Base-by-base conservation (phyloP, 2,329 filamentous ascomycete species). In the Trichoderma cornu-damae region DNA sequence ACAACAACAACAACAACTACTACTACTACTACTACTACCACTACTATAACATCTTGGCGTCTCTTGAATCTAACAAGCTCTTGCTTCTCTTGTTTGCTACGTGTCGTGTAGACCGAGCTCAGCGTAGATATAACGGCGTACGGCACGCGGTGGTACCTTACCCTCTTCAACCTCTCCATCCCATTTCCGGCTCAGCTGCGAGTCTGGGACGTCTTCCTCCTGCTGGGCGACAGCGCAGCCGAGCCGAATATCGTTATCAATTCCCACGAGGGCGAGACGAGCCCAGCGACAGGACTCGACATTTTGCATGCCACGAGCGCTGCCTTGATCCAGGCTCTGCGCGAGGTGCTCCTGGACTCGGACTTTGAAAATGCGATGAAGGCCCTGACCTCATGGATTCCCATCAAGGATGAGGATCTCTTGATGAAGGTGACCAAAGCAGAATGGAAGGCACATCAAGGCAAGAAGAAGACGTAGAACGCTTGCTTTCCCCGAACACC, bases 291-390 rank as follows among this genome's bases (percentile, higher is more conserved):
- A 37, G 88, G 90, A 52, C 80, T 97, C 34, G 91, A 96, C 66
- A 81, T 97, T 34, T 77, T 99, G 50, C 94, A 99, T 72, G 93
- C 94, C 9, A 88, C 91, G 5, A 89, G 88, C 61, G 89, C 92
- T 3, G 93, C 94, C 2, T 79, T 99, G 26, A 92, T 97, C 47
- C 90, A 96, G 69, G 92, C 90, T 16, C 89, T 94, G 63, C 81
- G 90, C 35, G 90, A 96, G 61, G 90, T 96, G 51, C 79, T 99
- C 30, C 77, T 96, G 5, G 91, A 95, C 66, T 90, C 89, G 16
- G 94, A 99, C 70, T 99, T 97, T 71, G 94, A 99, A 71, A 96
- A 95, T 67, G 89, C 89, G 46, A 99, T 99, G 94, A 97, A 96
- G 75, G 88, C 92, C 6, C 78, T 99, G 61, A 97, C 94, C 28